phyloP scores from a whole-genome alignment of 305 asterid genomes.

The Fraxinus floribunda region DNA sequence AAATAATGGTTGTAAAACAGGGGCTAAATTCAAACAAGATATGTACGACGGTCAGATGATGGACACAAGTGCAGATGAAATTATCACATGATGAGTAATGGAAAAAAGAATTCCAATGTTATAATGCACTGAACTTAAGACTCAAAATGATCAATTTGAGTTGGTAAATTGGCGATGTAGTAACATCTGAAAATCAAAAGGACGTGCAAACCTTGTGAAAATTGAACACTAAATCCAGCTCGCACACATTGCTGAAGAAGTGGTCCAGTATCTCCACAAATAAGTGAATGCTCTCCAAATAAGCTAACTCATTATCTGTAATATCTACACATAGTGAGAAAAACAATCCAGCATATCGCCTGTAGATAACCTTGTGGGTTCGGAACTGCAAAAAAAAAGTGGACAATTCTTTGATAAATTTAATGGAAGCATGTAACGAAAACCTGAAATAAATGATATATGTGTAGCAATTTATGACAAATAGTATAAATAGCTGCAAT shows the following conservation, averaged over 20 bases:
- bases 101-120: not conserved
- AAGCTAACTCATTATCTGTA: slow-evolving; percentile 90
- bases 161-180: not conserved
- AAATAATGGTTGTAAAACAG: not conserved
- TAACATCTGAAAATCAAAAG: slow-evolving; percentile 1
- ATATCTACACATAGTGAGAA: slow-evolving; percentile 93
- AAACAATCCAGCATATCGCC: slow-evolving; percentile 91
- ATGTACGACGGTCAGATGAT: not conserved
- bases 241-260: slow-evolving; percentile 96
- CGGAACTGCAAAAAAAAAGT: slow-evolving; percentile 59
- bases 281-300: slow-evolving; percentile 87
- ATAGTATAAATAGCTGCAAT: not conserved
- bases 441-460: not conserved
- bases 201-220: slow-evolving; percentile 80
- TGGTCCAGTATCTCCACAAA: slow-evolving; percentile 97
- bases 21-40: not conserved
- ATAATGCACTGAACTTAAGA: not conserved
- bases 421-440: not conserved
- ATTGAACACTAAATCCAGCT: slow-evolving; percentile 88
- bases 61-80: not conserved
- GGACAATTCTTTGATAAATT: not conserved
- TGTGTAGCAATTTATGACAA: not conserved
- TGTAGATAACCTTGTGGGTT: slow-evolving; percentile 88
- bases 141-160: not conserved
- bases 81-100: not conserved